A percentile compares a stretch with the other conserved stretches of the same genome.
Evolutionary conservation across 179 eudicot genomes (phyloP).

Genomic region (Spinacia oleracea): DNA sequence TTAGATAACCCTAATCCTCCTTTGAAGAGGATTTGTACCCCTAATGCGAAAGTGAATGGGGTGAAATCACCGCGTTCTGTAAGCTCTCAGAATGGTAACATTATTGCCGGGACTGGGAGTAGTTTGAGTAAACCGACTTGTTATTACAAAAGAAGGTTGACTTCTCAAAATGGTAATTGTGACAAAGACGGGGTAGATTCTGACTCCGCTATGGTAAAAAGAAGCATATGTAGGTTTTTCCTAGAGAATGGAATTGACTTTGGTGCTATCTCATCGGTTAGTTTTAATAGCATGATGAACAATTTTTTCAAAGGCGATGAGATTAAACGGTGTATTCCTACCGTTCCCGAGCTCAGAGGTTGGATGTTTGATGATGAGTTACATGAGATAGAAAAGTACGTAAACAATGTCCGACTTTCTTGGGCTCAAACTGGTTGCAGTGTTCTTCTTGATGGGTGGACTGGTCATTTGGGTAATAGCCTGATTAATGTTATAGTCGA

Average conservation of each 20-base stretch:
- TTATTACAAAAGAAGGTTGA: conserved; percentile 9
- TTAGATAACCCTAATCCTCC: conserved; percentile 29
- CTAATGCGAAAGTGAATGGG: conserved; percentile 17
- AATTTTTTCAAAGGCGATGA: conserved; percentile 21
- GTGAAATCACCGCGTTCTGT: conserved; percentile 2
- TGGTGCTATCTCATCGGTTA: conserved; percentile 38
- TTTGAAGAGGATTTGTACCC: conserved; percentile 38
- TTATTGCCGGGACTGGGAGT: neutral
- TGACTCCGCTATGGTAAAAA: conserved; percentile 25
- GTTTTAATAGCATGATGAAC: conserved; percentile 51
- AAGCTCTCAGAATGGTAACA: conserved; percentile 12
- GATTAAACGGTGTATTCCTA: conserved; percentile 30
- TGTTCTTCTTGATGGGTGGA: conserved; percentile 49
- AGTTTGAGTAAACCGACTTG: conserved; percentile 3
- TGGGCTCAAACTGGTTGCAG: conserved; percentile 48
- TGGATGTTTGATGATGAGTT: conserved; percentile 43
- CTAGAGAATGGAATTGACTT: conserved; percentile 51
- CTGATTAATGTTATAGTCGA: conserved; percentile 37
- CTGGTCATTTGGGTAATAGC: conserved; percentile 32
- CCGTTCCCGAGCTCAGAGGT: conserved; percentile 36
- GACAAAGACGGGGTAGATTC: conserved; percentile 27
- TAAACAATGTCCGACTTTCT: conserved; percentile 27
- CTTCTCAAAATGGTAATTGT: conserved; percentile 21
- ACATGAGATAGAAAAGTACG: conserved; percentile 33
- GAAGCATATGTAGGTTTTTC: conserved; percentile 47